A percentile compares a stretch with the other conserved stretches of the same genome.
Conservation (phyloP, 2,329 filamentous ascomycete genomes). For the Arthrobotrys conoides region DNA sequence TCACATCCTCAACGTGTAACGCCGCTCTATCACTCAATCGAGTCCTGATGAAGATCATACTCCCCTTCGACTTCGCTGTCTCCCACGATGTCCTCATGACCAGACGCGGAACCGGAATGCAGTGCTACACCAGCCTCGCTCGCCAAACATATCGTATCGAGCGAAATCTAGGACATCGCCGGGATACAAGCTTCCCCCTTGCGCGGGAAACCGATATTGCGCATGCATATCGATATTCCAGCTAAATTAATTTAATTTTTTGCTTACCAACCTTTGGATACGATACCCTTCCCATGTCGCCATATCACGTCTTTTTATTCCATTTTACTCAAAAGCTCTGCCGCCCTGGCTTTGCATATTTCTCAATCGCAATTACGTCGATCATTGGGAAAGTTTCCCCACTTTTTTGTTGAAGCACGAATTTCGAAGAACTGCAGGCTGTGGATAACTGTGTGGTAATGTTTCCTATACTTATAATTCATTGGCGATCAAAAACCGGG, state of each 20-base stretch:
- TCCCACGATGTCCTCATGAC: slow-evolving; percentile 6
- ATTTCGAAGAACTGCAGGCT: not conserved
- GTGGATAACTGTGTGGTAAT: not conserved
- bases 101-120: slow-evolving; percentile 21
- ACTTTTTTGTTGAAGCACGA: slow-evolving; percentile 16
- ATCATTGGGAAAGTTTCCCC: slow-evolving; percentile 18
- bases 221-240: slow-evolving; percentile 7
- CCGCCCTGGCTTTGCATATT: slow-evolving; percentile 21
- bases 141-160: not conserved
- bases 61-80: not conserved
- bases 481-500: not conserved
- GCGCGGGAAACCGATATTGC: not conserved
- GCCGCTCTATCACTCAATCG: not conserved
- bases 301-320: slow-evolving; percentile 52
- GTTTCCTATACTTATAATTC: not conserved
- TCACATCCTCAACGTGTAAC: no score
- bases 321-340: not conserved
- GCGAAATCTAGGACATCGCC: not conserved
- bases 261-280: slow-evolving; percentile 15
- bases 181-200: slow-evolving; percentile 4
- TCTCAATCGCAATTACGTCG: slow-evolving; percentile 19
- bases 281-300: slow-evolving; percentile 26
- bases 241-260: not conserved
- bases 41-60: slow-evolving; percentile 20
- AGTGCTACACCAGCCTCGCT: slow-evolving; percentile 52